A percentile compares a stretch with the other conserved stretches of the same genome.
Conservation (phyloP, 805 yeast species). For the Myxozyma kluyveri region DNA sequence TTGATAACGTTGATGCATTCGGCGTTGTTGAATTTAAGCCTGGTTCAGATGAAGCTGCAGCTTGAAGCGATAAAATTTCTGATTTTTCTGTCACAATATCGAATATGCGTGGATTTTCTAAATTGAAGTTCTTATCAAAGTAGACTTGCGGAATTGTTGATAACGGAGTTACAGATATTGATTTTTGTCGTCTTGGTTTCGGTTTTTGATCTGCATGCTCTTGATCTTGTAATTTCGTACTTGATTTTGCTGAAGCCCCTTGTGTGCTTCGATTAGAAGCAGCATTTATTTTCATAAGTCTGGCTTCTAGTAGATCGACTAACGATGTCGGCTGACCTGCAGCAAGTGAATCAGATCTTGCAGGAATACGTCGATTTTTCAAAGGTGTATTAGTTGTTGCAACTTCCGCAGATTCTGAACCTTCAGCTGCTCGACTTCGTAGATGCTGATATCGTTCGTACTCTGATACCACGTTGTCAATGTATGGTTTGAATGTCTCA, state of each 20-base stretch:
- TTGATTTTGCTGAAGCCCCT: not conserved
- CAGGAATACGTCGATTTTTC: constrained; percentile 2
- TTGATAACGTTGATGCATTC: constrained; percentile 3
- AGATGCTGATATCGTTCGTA: constrained; percentile 38
- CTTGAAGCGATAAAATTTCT: constrained; percentile 39
- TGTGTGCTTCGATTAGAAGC: not conserved
- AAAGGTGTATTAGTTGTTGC: not conserved
- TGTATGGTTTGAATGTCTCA: constrained; percentile 46
- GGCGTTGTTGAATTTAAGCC: constrained; percentile 13
- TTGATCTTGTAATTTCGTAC: not conserved
- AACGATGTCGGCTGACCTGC: constrained; percentile 9
- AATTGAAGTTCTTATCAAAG: constrained; percentile 63
- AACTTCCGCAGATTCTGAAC: not conserved
- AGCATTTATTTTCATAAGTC: not conserved
- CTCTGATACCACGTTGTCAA: constrained; percentile 45
- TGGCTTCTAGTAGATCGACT: constrained; percentile 13
- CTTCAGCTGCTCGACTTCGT: constrained; percentile 1
- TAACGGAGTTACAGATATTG: constrained; percentile 35
- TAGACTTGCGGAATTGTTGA: constrained; percentile 65
- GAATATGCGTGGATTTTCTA: constrained; percentile 86
- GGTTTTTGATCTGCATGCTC: not conserved
- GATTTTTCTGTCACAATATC: constrained; percentile 65
- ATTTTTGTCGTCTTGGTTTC: constrained; percentile 5
- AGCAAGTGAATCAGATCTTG: constrained; percentile 17
- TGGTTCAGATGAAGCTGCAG: constrained; percentile 23